phyloP scores from a whole-genome alignment of 2,329 filamentous ascomycete species.

The Coniochaeta sp. region DNA sequence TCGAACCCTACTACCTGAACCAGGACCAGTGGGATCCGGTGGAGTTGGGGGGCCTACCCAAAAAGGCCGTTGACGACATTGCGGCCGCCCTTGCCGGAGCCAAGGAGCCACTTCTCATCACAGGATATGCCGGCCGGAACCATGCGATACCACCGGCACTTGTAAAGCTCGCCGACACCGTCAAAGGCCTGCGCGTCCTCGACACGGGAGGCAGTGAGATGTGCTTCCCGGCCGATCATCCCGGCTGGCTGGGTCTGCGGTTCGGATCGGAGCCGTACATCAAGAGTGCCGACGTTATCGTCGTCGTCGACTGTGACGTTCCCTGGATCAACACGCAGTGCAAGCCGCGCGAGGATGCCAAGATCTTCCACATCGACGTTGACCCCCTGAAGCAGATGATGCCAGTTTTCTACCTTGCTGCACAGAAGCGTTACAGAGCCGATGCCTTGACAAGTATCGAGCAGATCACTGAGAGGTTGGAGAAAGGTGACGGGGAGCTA shows the following conservation, averaged over 20 bases:
- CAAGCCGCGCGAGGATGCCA: constrained; percentile 42
- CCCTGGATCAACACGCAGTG: constrained; percentile 84
- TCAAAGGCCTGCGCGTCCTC: constrained; percentile 63
- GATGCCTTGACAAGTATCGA: constrained; percentile 57
- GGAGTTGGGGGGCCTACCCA: constrained; percentile 52
- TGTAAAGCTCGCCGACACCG: constrained; percentile 57
- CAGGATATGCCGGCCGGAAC: constrained; percentile 65
- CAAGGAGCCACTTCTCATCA: constrained; percentile 60
- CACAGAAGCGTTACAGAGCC: constrained; percentile 57
- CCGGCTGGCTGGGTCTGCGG: constrained; percentile 59
- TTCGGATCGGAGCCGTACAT: constrained; percentile 71
- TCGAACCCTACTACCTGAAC: constrained; percentile 62
- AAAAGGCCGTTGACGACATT: constrained; percentile 47
- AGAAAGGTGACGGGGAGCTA: constrained; percentile 31
- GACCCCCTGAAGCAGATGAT: constrained; percentile 65
- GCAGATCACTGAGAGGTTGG: constrained; percentile 59
- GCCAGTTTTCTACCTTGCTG: constrained; percentile 64
- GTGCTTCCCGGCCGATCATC: constrained; percentile 69
- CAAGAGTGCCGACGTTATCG: constrained; percentile 70
- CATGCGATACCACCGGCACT: constrained; percentile 53
- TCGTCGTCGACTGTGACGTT: constrained; percentile 84
- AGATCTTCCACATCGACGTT: constrained; percentile 57
- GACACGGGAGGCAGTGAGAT: constrained; percentile 75
- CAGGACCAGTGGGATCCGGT: constrained; percentile 66
- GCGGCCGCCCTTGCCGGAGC: constrained; percentile 56